A percentile compares a stretch with the other conserved stretches of the same genome.
These are phyloP conservation scores for Acorus calamus DNA, from an alignment of 106 monocot species.

Conservation along the genomic window DNA sequence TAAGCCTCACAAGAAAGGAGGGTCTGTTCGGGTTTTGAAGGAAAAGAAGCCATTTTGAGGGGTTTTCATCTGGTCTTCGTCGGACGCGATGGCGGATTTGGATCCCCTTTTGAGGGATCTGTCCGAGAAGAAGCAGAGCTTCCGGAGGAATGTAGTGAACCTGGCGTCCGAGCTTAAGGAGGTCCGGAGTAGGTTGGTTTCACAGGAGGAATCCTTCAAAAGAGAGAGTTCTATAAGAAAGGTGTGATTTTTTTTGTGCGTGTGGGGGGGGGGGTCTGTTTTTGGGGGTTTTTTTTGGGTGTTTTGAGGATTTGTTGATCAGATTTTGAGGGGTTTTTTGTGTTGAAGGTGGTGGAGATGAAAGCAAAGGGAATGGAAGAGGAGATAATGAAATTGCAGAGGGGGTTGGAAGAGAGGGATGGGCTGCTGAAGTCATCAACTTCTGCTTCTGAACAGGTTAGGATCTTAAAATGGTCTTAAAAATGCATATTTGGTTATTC, in stretches of 20 bases:
- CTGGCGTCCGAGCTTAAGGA: slow-evolving; percentile 80
- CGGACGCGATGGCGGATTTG: slow-evolving; percentile 15
- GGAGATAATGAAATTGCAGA: slow-evolving; percentile 44
- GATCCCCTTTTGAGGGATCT: slow-evolving; percentile 88
- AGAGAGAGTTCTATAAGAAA: slow-evolving; percentile 44
- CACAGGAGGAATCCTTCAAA: slow-evolving; percentile 48
- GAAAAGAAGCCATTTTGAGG: too few relatives aligned
- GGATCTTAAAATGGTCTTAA: too few relatives aligned
- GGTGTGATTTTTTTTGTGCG: slow-evolving; percentile 22
- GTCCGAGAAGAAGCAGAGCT: slow-evolving; percentile 76
- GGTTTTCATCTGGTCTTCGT: too few relatives aligned
- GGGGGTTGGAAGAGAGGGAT: slow-evolving; percentile 40
- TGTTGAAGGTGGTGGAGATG: slow-evolving; percentile 43
- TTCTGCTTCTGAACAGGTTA: slow-evolving; percentile 42
- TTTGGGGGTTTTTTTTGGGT: too few relatives aligned
- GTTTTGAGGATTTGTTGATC: too few relatives aligned
- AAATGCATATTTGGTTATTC: too few relatives aligned
- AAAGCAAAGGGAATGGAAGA: slow-evolving; percentile 78
- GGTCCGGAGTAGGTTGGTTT: slow-evolving; percentile 36
- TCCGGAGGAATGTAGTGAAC: slow-evolving; percentile 49
- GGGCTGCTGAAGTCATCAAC: slow-evolving; percentile 28
- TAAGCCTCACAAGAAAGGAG: too few relatives aligned
- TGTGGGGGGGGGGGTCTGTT: background rate
- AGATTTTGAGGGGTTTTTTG: background rate
- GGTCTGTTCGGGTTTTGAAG: too few relatives aligned